Evolutionary conservation across 1,284 basidiomycete species (phyloP), one percentile per base, ranked within the genome.

Genomic region (Xerocomus minutiporus): DNA sequence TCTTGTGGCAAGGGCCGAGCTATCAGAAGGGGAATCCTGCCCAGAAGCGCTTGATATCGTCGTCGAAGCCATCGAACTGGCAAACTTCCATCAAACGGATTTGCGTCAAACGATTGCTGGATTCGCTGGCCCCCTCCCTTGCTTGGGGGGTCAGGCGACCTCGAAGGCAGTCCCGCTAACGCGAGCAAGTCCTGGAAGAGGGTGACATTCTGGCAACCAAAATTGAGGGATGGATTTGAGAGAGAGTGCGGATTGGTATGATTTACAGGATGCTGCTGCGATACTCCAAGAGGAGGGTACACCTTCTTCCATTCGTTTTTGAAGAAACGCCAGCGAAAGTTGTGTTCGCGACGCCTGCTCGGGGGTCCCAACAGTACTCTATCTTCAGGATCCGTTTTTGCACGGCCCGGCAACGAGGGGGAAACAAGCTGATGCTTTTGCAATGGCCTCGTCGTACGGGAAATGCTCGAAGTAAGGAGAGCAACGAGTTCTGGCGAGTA

Each of bases 311-410:
- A 72, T 61, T 88, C 80, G 5, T 57, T 54, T 11, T 66, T 72
- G 67, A 83, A 90, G 62, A 76, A 88, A 17, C 82, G 77, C 80
- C 83, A 79, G n/a, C 80, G 80, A 48, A 83, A 76, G 65, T 92
- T 91, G 39, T 81, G 76, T 62, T 88, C 79, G 38, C 88, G 79
- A 34, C 88, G 80, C 63, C 80, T 86, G 68, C 83, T 86, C 39
- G 89, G 71, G 15, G 76, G 78, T 2, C 88, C 88, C 32, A 86
- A 71, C 1, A 85, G 61, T 15, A 70, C 66, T 1, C 83, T 81
- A 52, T 86, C 82, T 57, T 80, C 75, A 5, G 85, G 84, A 2
- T 66, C 55, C 7, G 80, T 79, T 56, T 85, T 69, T 32, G 82
- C 82, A 26, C 81, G 78, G 5, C 65, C 59, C 1, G 86, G 82